Evolutionary conservation across 2,329 filamentous ascomycete genomes (phyloP).

Genomic region (Exserohilum rostratum): DNA sequence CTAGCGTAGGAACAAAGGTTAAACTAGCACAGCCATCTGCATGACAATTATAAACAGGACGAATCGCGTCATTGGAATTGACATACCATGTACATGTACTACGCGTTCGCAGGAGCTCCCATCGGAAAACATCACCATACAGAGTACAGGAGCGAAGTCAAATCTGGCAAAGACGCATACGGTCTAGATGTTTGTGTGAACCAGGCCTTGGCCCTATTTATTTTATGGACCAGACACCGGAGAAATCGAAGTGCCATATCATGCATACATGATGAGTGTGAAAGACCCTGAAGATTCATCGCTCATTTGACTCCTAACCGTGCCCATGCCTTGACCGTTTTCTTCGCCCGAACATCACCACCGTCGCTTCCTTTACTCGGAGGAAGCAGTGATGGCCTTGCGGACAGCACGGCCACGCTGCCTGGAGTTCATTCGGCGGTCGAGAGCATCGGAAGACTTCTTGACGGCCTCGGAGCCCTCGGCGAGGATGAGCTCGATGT

Average conservation of each 20-base stretch:
- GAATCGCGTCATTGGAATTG: not conserved
- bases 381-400: slow-evolving; percentile 65
- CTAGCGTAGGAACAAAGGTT: not conserved
- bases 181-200: slow-evolving; percentile 32
- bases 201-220: slow-evolving; percentile 43
- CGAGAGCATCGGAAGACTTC: slow-evolving; percentile 76
- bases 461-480: slow-evolving; percentile 95
- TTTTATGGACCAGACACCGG: slow-evolving; percentile 47
- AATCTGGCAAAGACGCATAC: slow-evolving; percentile 6
- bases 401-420: slow-evolving; percentile 78
- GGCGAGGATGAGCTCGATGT: slow-evolving; percentile 99
- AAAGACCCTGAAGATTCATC: slow-evolving; percentile 48
- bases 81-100: not conserved
- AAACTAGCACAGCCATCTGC: not conserved
- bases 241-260: slow-evolving; percentile 47
- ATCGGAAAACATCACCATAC: not conserved
- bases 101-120: no score
- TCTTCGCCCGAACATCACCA: slow-evolving; percentile 28
- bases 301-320: slow-evolving; percentile 49
- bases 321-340: slow-evolving; percentile 44
- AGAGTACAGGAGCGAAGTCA: not conserved
- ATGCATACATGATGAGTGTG: slow-evolving; percentile 47
- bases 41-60: not conserved
- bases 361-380: slow-evolving; percentile 19
- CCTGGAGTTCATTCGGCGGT: slow-evolving; percentile 82